Base-by-base conservation (phyloP, 371 early-diverging fungal genomes). In the Apophysomyces sp. region DNA sequence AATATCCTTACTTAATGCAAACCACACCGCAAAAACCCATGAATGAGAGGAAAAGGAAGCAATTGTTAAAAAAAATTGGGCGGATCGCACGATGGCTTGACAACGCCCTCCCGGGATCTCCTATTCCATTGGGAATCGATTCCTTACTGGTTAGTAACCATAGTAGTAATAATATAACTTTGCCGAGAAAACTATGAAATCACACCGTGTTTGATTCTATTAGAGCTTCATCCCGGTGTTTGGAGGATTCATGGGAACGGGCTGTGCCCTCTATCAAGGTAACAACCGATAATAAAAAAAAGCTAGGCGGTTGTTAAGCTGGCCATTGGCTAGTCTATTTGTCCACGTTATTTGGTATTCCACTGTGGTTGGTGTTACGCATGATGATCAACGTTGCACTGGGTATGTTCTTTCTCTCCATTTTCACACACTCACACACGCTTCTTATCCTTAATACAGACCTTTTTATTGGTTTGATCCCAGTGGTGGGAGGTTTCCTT, bases 51-150 rank as follows among this genome's bases (percentile, higher is more conserved):
- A 29, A 76, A 62, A 68, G 60, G 40, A 63, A 57, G 2, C 64
- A 67, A 21, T 56, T 67, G 9, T 37, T 76, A 16, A 64, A 66
- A 36, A 72, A 71, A 55, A 66, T 76, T 34, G 57, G 59, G 26
- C 57, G 61, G 21, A 31, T 76, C 9, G 63, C 80, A 11, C 27
- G 62, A 15, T 79, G 75, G 73, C 53, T 79, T 16, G 80, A 79
- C 52, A 72, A 71, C 56, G 78, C 78, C 12, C 61, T 79, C 12
- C 80, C 80, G 21, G 62, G 62, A 28, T 76, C 74, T n/a, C 80
- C 80, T 52, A 69, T 79, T 37, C 77, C 80, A n/a, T 51, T 79
- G 8, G 80, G 80, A 39, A 21, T 79, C 8, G 80, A 79, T 51
- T 71, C 77, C 0, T 9, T 79, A n/a, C 60, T 76, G 40, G 78